Evolutionary conservation across 495 filamentous ascomycete genomes (phyloP), one percentile per base, ranked within the genome.

Genomic region (Aspergillus biplanus): DNA sequence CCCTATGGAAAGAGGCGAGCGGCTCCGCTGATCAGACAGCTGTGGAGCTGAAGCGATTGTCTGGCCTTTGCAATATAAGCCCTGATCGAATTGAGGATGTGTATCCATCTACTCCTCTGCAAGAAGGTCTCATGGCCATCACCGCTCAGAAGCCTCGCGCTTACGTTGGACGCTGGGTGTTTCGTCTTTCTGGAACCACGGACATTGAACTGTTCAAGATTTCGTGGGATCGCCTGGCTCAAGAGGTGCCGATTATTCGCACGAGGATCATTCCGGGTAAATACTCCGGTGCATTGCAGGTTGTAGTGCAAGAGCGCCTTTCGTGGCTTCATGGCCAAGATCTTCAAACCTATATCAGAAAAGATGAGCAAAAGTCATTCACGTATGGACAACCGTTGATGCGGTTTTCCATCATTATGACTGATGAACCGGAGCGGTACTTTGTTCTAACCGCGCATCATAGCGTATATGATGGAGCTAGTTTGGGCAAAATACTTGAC

Each of bases 361-460:
- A 50, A 27, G 47, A 50, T 18, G 9, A 27, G 9, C 5, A 27
- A 1, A 18, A 50, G 7, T 50, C 47, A n/a, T 50, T n/a, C 16
- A 50, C 5, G 4, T 50, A 50, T 50, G 47, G 47, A 2, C 27
- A n/a, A 1, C 15, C 13, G 5, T 27, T 50, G 11, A 11, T 50
- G 16, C 16, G 47, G 21, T 21, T 50, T 5, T n/a, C 47, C 16
- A 18, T 50, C 0, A 50, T 50, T 44, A 27, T n/a, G 21, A 27
- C 47, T 2, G 8, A 27, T 18, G 11, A 4, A 11, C 5, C 7
- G 16, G 47, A 27, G 16, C 16, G 47, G 37, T 34, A 16, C 6
- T 49, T 63, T 52, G 21, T 75, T 8, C 71, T 70, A 46, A 67
- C 68, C 0, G 56, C 68, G 34, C 74, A 77, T 62, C 76, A 78